Evolutionary conservation across 352 stramenopile genomes (phyloP), one percentile per base, ranked within the genome.

Genomic region (Globisporangium solare): DNA sequence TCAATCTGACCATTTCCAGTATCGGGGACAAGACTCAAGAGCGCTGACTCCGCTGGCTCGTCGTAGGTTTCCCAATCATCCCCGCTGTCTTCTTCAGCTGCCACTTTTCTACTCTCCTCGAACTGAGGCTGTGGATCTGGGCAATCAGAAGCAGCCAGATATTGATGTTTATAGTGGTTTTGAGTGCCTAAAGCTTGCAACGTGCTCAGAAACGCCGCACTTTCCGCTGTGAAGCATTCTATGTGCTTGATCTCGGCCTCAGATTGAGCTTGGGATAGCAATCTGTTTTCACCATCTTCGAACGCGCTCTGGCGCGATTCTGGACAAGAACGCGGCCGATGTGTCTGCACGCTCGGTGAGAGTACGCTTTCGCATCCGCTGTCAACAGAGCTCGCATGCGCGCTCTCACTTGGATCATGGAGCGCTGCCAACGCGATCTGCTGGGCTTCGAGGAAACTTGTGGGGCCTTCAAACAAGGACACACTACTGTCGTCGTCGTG

Each of bases 391-490:
- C 65, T 48, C 66, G 59, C 14, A 56, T 68, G 1, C 8, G 18
- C 47, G 10, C 46, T 51, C 24, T 6, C 32, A 53, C n/a, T 47
- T 17, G 15, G 53, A 12, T 17, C 58, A 20, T 17, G 55, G n/a
- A 37, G 50, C 18, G 21, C 66, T 21, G 17, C 42, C 51, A 70
- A 62, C n/a, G 68, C 63, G 4, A 73, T 47, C 32, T 62, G 61
- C 12, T 73, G 64, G 0, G 69, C 74, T 52, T 83, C 70, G 0
- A 63, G 57, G 37, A 85, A 89, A 50, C 58, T 83, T 17, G 54
- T 65, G 0, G 59, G 63, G 32, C 68, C 72, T 35, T 71, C 63
- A 59, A 86, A 80, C 0, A 51, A 21, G 22, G 68, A 37, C 4
- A 71, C 6, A 6, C 27, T 35, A 35, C 27, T 35, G 27, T 35